Percentiles rank a stretch among this genome's conserved stretches.
phyloP scores from a whole-genome alignment of 331 rosid genomes.

The Malus hybrid region DNA sequence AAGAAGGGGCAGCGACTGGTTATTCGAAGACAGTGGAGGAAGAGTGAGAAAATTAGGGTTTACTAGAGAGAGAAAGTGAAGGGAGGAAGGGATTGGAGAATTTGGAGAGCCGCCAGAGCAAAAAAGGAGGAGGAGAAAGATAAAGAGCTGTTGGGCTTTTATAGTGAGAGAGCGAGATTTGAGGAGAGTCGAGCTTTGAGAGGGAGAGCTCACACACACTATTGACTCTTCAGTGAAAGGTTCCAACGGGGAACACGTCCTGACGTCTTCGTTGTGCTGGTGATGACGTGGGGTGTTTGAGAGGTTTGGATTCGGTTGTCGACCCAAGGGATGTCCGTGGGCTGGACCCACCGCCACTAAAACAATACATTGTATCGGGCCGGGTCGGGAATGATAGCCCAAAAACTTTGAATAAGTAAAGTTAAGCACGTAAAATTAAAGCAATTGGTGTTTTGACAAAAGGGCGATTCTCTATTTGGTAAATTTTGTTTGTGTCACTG shows the following conservation, averaged over 20 bases:
- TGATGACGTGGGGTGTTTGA: not conserved
- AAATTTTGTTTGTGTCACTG: too few species aligned
- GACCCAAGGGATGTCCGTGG: not conserved
- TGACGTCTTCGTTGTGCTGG: not conserved
- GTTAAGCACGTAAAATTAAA: too few species aligned
- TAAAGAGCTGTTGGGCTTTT: conserved; percentile 9
- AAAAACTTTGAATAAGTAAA: not conserved
- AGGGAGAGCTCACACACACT: too few species aligned
- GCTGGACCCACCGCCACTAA: not conserved
- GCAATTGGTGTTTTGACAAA: too few species aligned
- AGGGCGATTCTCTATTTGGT: too few species aligned
- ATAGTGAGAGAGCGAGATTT: not conserved
- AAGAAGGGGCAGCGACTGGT: not conserved
- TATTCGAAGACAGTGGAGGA: too few species aligned
- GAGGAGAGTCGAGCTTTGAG: not conserved
- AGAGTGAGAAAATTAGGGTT: conserved; percentile 46
- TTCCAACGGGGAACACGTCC: not conserved
- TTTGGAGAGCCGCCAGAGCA: conserved; percentile 57
- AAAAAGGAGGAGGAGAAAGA: not conserved
- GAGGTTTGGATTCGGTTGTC: not conserved
- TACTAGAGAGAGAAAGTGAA: conserved; percentile 3
- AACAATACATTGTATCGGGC: not conserved
- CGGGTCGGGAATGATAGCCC: not conserved
- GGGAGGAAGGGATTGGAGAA: not conserved
- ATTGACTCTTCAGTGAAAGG: not conserved